These are phyloP conservation scores for Colletotrichum melonis DNA, from an alignment of 2,329 filamentous ascomycete genomes.

Conservation along the genomic window DNA sequence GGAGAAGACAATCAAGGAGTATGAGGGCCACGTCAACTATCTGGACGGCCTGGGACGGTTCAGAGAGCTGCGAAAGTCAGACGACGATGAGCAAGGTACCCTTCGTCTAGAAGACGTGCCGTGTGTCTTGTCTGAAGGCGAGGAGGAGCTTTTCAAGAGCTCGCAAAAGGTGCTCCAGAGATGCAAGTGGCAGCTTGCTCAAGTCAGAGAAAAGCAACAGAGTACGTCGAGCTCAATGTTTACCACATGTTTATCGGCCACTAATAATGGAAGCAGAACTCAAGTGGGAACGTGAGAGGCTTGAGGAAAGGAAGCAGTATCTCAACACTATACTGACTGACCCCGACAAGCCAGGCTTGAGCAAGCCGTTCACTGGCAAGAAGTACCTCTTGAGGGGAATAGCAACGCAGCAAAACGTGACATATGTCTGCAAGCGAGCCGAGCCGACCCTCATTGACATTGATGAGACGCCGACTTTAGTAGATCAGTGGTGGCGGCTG, in stretches of 20 bases:
- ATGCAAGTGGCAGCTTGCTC: constrained; percentile 47
- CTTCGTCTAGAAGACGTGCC: constrained; percentile 53
- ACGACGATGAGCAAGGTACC: constrained; percentile 50
- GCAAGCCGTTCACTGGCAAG: constrained; percentile 53
- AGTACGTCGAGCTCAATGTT: constrained; percentile 44
- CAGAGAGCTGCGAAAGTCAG: constrained; percentile 49
- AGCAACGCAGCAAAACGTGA: constrained; percentile 56
- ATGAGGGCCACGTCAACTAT: constrained; percentile 43
- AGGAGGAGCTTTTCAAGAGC: constrained; percentile 43
- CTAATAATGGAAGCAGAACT: constrained; percentile 44
- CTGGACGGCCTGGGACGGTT: constrained; percentile 50
- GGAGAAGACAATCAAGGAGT: constrained; percentile 40
- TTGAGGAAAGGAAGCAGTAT: constrained; percentile 50
- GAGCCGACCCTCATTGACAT: constrained; percentile 56
- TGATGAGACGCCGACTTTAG: constrained; percentile 43
- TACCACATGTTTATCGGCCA: neutral
- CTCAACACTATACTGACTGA: constrained; percentile 52
- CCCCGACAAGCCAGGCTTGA: constrained; percentile 49
- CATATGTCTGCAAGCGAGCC: constrained; percentile 61
- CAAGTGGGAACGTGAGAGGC: constrained; percentile 44
- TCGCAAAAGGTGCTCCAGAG: constrained; percentile 48
- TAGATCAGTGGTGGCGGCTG: constrained; percentile 69
- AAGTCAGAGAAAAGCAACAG: constrained; percentile 47
- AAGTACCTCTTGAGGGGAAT: constrained; percentile 65
- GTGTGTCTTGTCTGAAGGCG: constrained; percentile 47